A percentile compares a stretch with the other conserved stretches of the same genome.
Evolutionary conservation across 2,329 filamentous ascomycete genomes (phyloP).

Genomic region (Sclerotinia borealis): DNA sequence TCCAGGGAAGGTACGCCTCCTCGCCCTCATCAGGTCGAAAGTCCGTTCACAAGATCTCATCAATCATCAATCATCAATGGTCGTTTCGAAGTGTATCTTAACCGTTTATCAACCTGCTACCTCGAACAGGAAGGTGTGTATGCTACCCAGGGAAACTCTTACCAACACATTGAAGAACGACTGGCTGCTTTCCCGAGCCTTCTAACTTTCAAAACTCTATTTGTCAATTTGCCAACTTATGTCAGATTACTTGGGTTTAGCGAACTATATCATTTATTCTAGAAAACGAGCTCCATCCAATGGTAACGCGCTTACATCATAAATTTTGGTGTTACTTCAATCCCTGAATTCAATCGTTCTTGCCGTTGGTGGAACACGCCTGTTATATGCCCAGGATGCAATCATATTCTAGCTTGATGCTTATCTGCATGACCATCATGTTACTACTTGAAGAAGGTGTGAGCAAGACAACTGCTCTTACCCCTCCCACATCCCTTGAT

Average conservation of each 20-base stretch:
- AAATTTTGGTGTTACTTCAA: not conserved
- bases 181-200: not conserved
- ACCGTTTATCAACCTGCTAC: not conserved
- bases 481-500: not conserved
- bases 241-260: not conserved
- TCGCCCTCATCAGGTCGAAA: not conserved
- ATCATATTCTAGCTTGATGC: not conserved
- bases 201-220: too few species aligned
- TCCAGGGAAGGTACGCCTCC: not conserved
- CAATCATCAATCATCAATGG: not conserved
- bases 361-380: not conserved
- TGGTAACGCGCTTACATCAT: not conserved
- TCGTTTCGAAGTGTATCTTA: not conserved
- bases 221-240: not conserved
- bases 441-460: conserved; percentile 2
- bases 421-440: not conserved
- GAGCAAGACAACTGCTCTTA: not conserved
- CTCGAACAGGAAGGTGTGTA: conserved; percentile 2
- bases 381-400: not conserved
- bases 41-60: not conserved
- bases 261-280: not conserved
- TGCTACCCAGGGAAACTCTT: not conserved
- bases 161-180: not conserved
- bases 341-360: not conserved
- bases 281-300: not conserved